Conservation (phyloP, 257 asterid genomes). For the Nemophila menziesii region DNA sequence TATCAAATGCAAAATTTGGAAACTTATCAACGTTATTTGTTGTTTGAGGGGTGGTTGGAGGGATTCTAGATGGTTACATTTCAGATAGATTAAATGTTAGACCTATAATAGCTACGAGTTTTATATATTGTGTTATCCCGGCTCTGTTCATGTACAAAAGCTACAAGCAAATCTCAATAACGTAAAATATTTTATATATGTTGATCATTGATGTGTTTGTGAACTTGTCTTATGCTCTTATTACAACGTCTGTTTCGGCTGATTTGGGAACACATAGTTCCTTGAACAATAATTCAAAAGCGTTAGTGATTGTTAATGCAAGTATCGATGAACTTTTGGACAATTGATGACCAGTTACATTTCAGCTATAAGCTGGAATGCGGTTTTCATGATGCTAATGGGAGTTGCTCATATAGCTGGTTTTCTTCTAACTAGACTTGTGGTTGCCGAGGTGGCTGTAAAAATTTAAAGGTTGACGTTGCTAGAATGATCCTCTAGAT, state of each 20-base stretch:
- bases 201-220: conserved; percentile 72
- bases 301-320: conserved; percentile 89
- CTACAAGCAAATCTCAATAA: conserved; percentile 71
- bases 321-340: conserved; percentile 89
- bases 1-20: conserved; percentile 70
- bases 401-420: conserved; percentile 78
- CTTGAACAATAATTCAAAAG: conserved; percentile 73
- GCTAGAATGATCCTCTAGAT: conserved; percentile 15
- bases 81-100: conserved; percentile 70
- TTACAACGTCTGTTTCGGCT: conserved; percentile 95
- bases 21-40: conserved; percentile 81
- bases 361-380: conserved; percentile 80
- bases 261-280: conserved; percentile 95
- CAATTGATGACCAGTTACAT: conserved; percentile 85
- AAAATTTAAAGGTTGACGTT: conserved; percentile 40
- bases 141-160: conserved; percentile 75
- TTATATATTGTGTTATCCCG: conserved; percentile 93
- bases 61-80: conserved; percentile 82
- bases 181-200: conserved; percentile 61
- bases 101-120: conserved; percentile 93
- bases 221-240: conserved; percentile 91
- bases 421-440: conserved; percentile 68
- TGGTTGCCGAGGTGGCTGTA: conserved; percentile 64
- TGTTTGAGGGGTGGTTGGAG: conserved; percentile 92
- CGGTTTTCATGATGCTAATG: conserved; percentile 86